These are phyloP conservation scores for Tolypocladium guangdongense DNA, from an alignment of 2,329 filamentous ascomycete genomes.

Conservation along the genomic window DNA sequence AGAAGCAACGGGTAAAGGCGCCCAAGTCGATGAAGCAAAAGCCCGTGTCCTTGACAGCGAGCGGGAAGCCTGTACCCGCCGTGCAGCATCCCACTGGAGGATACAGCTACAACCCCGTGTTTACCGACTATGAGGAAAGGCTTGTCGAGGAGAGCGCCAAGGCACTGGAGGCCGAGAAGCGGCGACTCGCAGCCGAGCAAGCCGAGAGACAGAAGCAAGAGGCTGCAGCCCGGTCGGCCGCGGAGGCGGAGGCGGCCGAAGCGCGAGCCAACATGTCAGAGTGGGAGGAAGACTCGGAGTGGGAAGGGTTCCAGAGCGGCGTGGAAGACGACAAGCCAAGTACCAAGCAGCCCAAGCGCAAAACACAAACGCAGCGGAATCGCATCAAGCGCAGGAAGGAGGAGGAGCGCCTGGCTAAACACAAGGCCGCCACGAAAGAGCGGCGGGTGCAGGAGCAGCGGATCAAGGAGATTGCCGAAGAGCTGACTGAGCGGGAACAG, in stretches of 20 bases:
- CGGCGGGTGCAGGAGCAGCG: slow-evolving; percentile 60
- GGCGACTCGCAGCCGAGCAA: slow-evolving; percentile 56
- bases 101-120: slow-evolving; percentile 86
- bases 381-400: slow-evolving; percentile 82
- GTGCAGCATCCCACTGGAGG: slow-evolving; percentile 71
- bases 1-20: slow-evolving; percentile 53
- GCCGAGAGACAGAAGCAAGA: slow-evolving; percentile 58
- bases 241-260: slow-evolving; percentile 64
- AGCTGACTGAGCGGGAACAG: slow-evolving; percentile 47
- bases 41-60: slow-evolving; percentile 73
- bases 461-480: slow-evolving; percentile 59
- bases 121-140: slow-evolving; percentile 73
- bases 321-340: slow-evolving; percentile 53
- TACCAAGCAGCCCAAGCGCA: slow-evolving; percentile 65
- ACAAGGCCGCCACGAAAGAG: slow-evolving; percentile 64
- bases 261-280: slow-evolving; percentile 52
- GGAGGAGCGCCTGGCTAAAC: slow-evolving; percentile 64
- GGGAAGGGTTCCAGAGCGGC: slow-evolving; percentile 83
- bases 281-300: slow-evolving; percentile 83
- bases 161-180: slow-evolving; percentile 68
- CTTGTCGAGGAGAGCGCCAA: slow-evolving; percentile 65
- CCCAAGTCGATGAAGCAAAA: slow-evolving; percentile 66
- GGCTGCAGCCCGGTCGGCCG: slow-evolving; percentile 57
- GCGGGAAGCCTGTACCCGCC: slow-evolving; percentile 67
- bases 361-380: slow-evolving; percentile 79